Conservation (phyloP, 2,329 filamentous ascomycete genomes). For the Phoma sp. region DNA sequence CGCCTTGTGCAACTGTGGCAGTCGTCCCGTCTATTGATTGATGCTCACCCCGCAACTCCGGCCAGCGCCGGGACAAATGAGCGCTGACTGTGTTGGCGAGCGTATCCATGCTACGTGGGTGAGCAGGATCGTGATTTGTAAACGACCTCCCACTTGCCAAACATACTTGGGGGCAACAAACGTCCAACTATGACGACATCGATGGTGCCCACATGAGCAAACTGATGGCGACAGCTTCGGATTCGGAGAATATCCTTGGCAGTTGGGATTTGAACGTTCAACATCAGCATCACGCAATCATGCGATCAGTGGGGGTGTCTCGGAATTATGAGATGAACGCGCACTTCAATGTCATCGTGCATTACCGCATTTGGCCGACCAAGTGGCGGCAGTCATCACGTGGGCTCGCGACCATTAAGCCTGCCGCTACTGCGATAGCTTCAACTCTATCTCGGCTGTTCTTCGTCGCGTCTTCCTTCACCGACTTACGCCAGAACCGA, state of each 20-base stretch:
- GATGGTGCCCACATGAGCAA: slow-evolving; percentile 12
- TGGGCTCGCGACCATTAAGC: slow-evolving; percentile 24
- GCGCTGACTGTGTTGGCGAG: slow-evolving; percentile 16
- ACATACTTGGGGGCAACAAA: slow-evolving; percentile 16
- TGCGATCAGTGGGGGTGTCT: slow-evolving; percentile 1
- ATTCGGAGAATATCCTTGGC: slow-evolving; percentile 5
- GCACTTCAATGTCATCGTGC: slow-evolving; percentile 15
- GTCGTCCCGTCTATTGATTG: slow-evolving; percentile 13
- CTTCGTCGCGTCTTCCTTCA: slow-evolving; percentile 21
- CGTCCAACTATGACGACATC: slow-evolving; percentile 22
- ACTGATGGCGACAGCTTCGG: neutral
- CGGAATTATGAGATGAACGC: neutral
- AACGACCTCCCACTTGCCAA: slow-evolving; percentile 2
- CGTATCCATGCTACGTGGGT: slow-evolving; percentile 11
- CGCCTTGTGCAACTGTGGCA: slow-evolving; percentile 23
- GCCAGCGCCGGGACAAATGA: slow-evolving; percentile 7
- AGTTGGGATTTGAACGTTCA: neutral
- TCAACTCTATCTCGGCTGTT: slow-evolving; percentile 32
- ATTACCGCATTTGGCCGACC: slow-evolving; percentile 15
- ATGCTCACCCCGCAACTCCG: slow-evolving; percentile 20
- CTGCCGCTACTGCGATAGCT: slow-evolving; percentile 21
- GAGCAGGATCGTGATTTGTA: slow-evolving; percentile 11
- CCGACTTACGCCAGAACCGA: slow-evolving; percentile 17
- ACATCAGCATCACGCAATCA: slow-evolving; percentile 11
- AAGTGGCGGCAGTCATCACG: slow-evolving; percentile 20